phyloP scores from a whole-genome alignment of 192 early-diverging fungal genomes.

The Entomortierella beljakovae region DNA sequence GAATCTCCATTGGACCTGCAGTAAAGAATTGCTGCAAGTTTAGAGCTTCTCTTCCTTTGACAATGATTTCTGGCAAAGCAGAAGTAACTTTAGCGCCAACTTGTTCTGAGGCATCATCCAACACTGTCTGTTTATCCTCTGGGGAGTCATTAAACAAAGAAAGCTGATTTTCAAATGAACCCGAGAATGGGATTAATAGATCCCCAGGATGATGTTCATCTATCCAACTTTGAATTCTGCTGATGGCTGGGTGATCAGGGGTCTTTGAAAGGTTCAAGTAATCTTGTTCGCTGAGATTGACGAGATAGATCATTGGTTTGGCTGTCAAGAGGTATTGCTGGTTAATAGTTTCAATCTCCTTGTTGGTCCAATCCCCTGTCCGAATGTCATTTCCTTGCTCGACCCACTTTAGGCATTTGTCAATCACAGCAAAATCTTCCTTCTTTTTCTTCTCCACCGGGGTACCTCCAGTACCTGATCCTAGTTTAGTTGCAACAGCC shows the following conservation, averaged over 20 bases:
- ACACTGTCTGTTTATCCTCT: constrained; percentile 64
- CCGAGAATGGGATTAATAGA: constrained; percentile 81
- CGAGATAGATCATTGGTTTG: constrained; percentile 81
- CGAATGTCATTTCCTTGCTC: constrained; percentile 77
- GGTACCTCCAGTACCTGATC: constrained; percentile 19
- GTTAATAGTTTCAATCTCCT: constrained; percentile 81
- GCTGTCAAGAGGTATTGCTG: constrained; percentile 78
- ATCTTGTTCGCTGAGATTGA: constrained; percentile 78
- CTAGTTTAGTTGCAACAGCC: constrained; percentile 57
- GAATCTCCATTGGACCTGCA: constrained; percentile 79
- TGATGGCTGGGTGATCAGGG: constrained; percentile 44
- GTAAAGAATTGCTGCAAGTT: constrained; percentile 82
- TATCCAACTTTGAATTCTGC: constrained; percentile 78
- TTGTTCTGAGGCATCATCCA: constrained; percentile 64
- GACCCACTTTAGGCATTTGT: constrained; percentile 43
- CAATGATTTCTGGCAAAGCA: constrained; percentile 73
- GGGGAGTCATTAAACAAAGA: constrained; percentile 51
- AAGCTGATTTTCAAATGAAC: constrained; percentile 51
- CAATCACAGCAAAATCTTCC: constrained; percentile 43
- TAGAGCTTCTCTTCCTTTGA: constrained; percentile 77
- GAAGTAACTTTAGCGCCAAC: constrained; percentile 52
- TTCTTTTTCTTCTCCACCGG: constrained; percentile 48
- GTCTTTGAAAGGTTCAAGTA: constrained; percentile 60
- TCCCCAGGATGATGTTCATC: constrained; percentile 74
- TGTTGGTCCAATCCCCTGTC: constrained; percentile 70